Percentiles rank a stretch among this genome's conserved stretches.
phyloP scores from a whole-genome alignment of 2,329 filamentous ascomycete species.

The Paecilomyces fulvus region DNA sequence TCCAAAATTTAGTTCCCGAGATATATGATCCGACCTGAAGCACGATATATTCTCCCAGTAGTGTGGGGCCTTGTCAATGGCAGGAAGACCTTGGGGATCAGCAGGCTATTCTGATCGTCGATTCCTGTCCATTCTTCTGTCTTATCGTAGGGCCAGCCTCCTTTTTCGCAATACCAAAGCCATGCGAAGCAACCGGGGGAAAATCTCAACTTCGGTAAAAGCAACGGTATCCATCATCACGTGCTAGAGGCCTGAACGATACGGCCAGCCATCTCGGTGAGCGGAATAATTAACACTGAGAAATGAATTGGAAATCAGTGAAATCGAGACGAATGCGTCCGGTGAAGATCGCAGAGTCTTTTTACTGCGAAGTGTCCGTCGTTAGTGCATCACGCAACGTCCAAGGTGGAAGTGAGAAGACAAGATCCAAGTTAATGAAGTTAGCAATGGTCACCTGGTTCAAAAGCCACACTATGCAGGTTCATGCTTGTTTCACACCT shows the following conservation, averaged over 20 bases:
- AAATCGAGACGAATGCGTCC: neutral
- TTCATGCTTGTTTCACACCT: neutral
- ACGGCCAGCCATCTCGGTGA: neutral
- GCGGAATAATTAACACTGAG: neutral
- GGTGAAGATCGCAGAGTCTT: neutral
- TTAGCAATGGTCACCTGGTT: neutral
- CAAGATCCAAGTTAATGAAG: neutral
- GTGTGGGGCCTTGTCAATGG: neutral
- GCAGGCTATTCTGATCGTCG: neutral
- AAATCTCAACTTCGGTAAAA: neutral
- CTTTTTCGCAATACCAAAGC: neutral
- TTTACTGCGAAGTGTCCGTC: neutral
- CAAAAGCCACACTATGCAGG: neutral
- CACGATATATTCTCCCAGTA: neutral
- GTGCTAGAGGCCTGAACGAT: neutral
- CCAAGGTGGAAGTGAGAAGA: neutral
- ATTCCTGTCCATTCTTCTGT: neutral
- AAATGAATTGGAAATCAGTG: neutral
- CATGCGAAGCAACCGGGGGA: neutral
- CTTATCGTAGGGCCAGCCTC: neutral
- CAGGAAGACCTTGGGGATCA: neutral
- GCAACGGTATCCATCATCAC: neutral
- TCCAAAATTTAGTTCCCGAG: neutral
- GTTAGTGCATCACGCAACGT: neutral
- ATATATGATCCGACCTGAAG: neutral